Base-by-base conservation (phyloP, 257 asterid species). In the Nicotiana undulata region DNA sequence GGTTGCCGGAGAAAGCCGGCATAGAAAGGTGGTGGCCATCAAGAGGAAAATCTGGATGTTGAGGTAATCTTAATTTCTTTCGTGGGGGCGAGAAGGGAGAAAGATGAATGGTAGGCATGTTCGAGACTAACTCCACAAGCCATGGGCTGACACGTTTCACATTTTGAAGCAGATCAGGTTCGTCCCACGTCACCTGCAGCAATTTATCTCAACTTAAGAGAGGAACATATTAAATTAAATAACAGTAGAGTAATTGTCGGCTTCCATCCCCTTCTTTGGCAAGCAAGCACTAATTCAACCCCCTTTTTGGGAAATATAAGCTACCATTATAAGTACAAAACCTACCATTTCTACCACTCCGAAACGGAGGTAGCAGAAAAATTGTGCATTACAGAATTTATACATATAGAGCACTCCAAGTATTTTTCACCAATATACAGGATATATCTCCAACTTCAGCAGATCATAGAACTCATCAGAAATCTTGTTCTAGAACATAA, bases 121-220 rank as follows among this genome's bases (percentile, higher is more conserved):
- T 90, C 16, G 95, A 90, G 28, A 92, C 97, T 70, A 92, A 80
- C 79, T 92, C 97, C 55, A 94, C 95, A 17, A 89, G 89, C 98
- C 98, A 94, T 9, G 98, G 98, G 87, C 85, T 94, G 76, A 94
- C 97, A 4, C 93, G 91, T 82, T 91, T 94, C 84, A 94, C 98
- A 13, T 94, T 92, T 84, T 88, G 97, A 9, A 94, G 97, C 80
- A 92, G 87, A 83, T 92, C 98, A 2, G 98, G 97, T 87, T 92
- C 98, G 64, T 94, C 98, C 98, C 98, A 94, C 2, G 86, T 83
- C 64, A 94, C 97, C 98, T 94, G 87, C 81, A 88, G 55, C 15
- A 70, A 78, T 77, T 60, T 20, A 34, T 34, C 37, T 13, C 58
- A 63, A 77, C 75, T 58, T 77, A 12, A 32, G 64, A 66, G 26